Evolutionary conservation across 768 basidiomycete species (phyloP).

Genomic region (Psilocybe cyanescens): DNA sequence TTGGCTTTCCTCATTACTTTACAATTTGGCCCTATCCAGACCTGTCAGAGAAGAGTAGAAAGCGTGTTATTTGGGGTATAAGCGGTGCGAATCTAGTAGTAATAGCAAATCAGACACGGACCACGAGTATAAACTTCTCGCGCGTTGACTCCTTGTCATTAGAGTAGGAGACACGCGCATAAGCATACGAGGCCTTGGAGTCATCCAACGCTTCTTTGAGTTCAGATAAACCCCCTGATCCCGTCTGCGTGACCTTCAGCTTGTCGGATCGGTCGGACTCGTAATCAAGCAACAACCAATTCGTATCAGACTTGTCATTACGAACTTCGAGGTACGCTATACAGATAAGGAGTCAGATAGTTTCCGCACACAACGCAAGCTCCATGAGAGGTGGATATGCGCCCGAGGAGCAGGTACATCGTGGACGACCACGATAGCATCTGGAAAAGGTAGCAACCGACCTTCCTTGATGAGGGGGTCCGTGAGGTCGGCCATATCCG

Average conservation of each 20-base stretch:
- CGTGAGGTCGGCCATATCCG: slow-evolving; percentile 76
- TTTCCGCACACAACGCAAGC: slow-evolving; percentile 10
- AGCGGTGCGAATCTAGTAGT: slow-evolving; percentile 23
- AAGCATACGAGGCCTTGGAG: slow-evolving; percentile 80
- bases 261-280: slow-evolving; percentile 84
- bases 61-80: slow-evolving; percentile 22
- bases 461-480: slow-evolving; percentile 77
- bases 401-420: not conserved
- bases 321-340: slow-evolving; percentile 89
- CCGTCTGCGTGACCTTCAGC: slow-evolving; percentile 76
- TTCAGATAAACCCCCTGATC: slow-evolving; percentile 79
- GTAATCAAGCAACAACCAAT: slow-evolving; percentile 92
- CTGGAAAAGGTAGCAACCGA: slow-evolving; percentile 30
- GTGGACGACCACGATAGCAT: not conserved
- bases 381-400: not conserved
- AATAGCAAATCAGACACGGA: slow-evolving; percentile 31
- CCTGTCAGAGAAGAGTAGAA: slow-evolving; percentile 34
- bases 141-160: slow-evolving; percentile 87
- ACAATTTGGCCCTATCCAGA: slow-evolving; percentile 82
- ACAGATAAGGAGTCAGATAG: slow-evolving; percentile 29
- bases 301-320: slow-evolving; percentile 81
- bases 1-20: slow-evolving; percentile 94
- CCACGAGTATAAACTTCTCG: slow-evolving; percentile 87
- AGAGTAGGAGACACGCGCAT: slow-evolving; percentile 81
- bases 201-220: slow-evolving; percentile 74